phyloP scores from a whole-genome alignment of 352 stramenopile genomes.

The Phytophthora colocasiae region DNA sequence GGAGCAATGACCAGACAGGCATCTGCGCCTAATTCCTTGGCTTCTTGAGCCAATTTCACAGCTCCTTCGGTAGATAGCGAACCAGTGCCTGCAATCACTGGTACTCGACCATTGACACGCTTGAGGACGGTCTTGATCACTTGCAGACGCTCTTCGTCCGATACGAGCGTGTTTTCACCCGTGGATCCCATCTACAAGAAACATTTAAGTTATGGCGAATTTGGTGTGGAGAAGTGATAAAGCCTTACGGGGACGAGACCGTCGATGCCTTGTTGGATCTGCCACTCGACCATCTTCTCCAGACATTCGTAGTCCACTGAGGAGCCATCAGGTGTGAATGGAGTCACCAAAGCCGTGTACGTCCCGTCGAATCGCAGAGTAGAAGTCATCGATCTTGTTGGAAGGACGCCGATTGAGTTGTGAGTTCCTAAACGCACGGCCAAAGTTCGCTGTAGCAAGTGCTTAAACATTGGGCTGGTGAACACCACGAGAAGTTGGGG shows the following conservation, averaged over 20 bases:
- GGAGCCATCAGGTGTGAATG: slow-evolving; percentile 90
- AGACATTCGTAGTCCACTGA: slow-evolving; percentile 93
- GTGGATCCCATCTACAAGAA: slow-evolving; percentile 91
- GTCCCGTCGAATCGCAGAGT: slow-evolving; percentile 73
- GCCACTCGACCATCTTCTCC: slow-evolving; percentile 86
- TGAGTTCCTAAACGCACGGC: background rate
- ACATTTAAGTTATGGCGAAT: background rate
- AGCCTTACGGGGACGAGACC: slow-evolving; percentile 88
- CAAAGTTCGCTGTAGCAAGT: background rate
- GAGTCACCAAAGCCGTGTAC: slow-evolving; percentile 95
- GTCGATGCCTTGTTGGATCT: slow-evolving; percentile 93
- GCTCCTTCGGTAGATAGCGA: slow-evolving; percentile 89
- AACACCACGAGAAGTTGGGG: background rate
- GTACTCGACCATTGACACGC: slow-evolving; percentile 79
- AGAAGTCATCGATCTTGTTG: slow-evolving; percentile 22
- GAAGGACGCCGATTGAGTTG: slow-evolving; percentile 6
- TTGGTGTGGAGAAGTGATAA: background rate
- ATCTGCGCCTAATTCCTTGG: slow-evolving; percentile 93
- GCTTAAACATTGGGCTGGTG: slow-evolving; percentile 1
- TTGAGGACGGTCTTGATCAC: slow-evolving; percentile 92
- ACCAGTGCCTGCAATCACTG: slow-evolving; percentile 95
- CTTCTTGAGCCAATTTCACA: slow-evolving; percentile 70
- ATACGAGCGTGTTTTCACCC: slow-evolving; percentile 94
- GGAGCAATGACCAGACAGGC: slow-evolving; percentile 95
- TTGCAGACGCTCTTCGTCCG: slow-evolving; percentile 92